These are phyloP conservation scores for Pezizomycotina sp. DNA, from an alignment of 2,329 filamentous ascomycete species.

Conservation along the genomic window DNA sequence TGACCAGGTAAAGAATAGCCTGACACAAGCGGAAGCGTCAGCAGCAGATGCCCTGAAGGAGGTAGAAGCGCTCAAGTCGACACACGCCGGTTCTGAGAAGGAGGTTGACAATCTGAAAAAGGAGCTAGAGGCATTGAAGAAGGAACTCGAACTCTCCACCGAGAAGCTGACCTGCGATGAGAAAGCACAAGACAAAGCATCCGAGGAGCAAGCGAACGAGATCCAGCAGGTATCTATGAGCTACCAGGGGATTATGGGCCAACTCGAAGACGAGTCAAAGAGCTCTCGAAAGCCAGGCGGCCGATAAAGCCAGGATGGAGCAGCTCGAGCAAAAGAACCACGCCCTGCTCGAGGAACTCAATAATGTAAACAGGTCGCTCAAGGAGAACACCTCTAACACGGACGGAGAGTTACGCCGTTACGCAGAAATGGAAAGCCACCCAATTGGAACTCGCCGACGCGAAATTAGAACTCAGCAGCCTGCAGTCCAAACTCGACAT, in stretches of 20 bases:
- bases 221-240: conserved; percentile 17
- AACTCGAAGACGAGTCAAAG: conserved; percentile 9
- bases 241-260: conserved; percentile 14
- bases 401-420: too few relatives aligned
- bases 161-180: conserved; percentile 5
- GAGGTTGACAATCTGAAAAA: conserved; percentile 7
- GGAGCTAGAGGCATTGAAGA: conserved; percentile 12
- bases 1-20: too few relatives aligned
- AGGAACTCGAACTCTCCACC: conserved; percentile 10
- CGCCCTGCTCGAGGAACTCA: conserved; percentile 4
- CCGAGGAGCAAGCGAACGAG: conserved; percentile 15
- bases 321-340: conserved; percentile 4
- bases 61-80: too few relatives aligned
- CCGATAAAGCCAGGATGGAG: conserved; percentile 3
- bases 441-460: too few relatives aligned
- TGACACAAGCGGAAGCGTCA: too few relatives aligned
- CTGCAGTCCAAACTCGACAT: conserved; percentile 12
- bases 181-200: conserved; percentile 15
- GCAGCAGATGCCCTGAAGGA: too few relatives aligned
- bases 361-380: conserved; percentile 8
- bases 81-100: conserved; percentile 1
- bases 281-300: conserved; percentile 9
- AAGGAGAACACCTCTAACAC: too few relatives aligned
- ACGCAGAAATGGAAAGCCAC: too few relatives aligned
- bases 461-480: conserved; percentile 3